Base-by-base conservation (phyloP, 176 grass and related monocot species). In the Pontederia paniculata region DNA sequence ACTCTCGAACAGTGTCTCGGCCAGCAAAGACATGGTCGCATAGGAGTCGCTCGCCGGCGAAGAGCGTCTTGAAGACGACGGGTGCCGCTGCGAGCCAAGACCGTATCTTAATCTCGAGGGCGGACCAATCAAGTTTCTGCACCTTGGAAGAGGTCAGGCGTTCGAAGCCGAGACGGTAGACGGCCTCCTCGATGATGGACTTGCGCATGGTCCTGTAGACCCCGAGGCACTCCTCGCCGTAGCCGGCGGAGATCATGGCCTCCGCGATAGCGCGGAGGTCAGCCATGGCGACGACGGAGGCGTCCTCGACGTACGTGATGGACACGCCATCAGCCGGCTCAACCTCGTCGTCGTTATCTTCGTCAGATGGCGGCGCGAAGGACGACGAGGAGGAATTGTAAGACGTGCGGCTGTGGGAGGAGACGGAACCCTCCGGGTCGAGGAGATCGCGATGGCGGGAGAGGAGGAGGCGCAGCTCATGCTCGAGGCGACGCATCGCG, bases 221-320 rank as follows among this genome's bases (percentile, higher is more conserved):
- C 25, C 69, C 44, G 2, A 90, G 21, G 46, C 81, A 90, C 81
- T 90, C 81, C 68, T 73, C 72, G 58, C 87, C 81, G 9, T 90
- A 90, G 0, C 87, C 81, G 1, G 81, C 76, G 48, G 78, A 50
- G 51, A 90, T 59, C 87, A 90, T 90, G 45, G 72, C 19, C 15
- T 20, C 17, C n/a, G 59, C 59, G 17, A 62, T 42, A 9, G 59
- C 43, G 9, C 16, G 9, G 59, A 62, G 41, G 59, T 21, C 42
- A 12, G 37, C 10, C 28, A 21, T 20, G 17, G 59, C 42, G 17
- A 3, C 42, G 19, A 0, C 11, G 16, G 51, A 53, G 16, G 51
- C 51, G 17, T 9, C 9, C 18, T 53, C 17, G 17, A 53, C 51
- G 17, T 53, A 9, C 17, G 17, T 16, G 1, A 53, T 18, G 51